Base-by-base conservation (phyloP, 2,329 filamentous ascomycete genomes). In the Fusarium nematophilum region DNA sequence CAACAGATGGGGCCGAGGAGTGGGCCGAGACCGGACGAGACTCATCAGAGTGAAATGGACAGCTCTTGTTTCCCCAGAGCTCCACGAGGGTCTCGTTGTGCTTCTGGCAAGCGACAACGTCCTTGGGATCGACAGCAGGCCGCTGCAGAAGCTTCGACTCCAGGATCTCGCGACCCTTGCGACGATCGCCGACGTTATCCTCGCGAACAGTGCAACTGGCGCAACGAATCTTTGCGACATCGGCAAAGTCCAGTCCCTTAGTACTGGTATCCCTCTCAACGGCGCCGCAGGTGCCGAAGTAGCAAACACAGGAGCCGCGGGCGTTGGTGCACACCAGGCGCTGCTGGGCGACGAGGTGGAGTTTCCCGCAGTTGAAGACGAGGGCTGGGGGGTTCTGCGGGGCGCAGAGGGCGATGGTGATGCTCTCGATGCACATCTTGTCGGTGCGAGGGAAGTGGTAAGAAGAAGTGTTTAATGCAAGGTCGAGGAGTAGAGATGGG, bases 321-420 rank as follows among this genome's bases (percentile, higher is more conserved):
- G 69, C 64, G 0, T 39, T 10, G 3, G 40, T 23, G 11, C 70
- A 72, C 3, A 64, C 11, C 2, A 40, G 3, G 0, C 60, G 62
- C 0, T 56, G 26, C 2, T 40, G 15, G 1, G 65, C 68, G 2
- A 71, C 29, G 13, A 71, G 49, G 21, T 72, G 70, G 0, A 72
- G 57, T 9, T 64, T 62, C 2, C 58, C 65, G 10, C 70, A 72
- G 10, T 53, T 62, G 23, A 62, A 69, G 0, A 53, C 45, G 1
- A 64, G 42, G 0, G 21, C 10, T 0, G 61, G 58, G 0, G 52
- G 9, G 2, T 38, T 39, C 2, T 38, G 2, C 0, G 66, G 65
- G 0, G 65, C 65, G 40, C 70, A 72, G 9, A 63, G 43, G 0
- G 70, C 70, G 14, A 70, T 51, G 34, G 59, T 47, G 15, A 70